Base-by-base conservation (phyloP, 2,329 filamentous ascomycete species). In the Alternaria novae-zelandiae region DNA sequence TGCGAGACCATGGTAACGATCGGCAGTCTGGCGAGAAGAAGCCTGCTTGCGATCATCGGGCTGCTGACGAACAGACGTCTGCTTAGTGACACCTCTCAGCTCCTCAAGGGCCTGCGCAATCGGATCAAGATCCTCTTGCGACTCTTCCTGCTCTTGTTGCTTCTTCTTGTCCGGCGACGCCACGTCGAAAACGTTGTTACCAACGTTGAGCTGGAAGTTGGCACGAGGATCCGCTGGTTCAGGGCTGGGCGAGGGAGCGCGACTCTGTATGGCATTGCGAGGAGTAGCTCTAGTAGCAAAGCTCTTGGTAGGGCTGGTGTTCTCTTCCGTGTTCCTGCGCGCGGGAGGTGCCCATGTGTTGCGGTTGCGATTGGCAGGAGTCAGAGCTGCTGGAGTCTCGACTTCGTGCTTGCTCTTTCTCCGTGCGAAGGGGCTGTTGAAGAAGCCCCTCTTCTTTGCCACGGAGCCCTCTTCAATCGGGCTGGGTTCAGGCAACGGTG, bases 161-260 rank as follows among this genome's bases (percentile, higher is more conserved):
- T 86, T 68, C 85, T 86, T 79, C 44, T 78, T 78, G 63, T 95
- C 92, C 0, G 93, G 90, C 9, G 91, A 91, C 12, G 92, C 91
- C 10, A 99, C 95, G 60, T 97, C 90, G 74, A 99, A 97, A 11
- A 99, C 93, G 73, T 99, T 99, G 73, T 96, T 93, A 8, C 96
- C 96, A 58, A 99, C 88, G 73, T 97, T 97, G 26, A 99, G 86
- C 65, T 97, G 95, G 72, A 98, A 90, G 78, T 91, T 97, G 43
- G 95, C 94, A 66, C 96, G 90, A 59, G 95, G 94, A 75, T 97
- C 96, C 41, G 96, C 94, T 4, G 93, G 93, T 73, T 93, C 96
- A 57, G 83, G 84, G 69, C 83, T 85, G n/a, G 84, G 67, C 69
- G 82, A 76, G 10, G 71, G 72, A 28, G 67, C 70, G n/a, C 69